Base-by-base conservation (phyloP, 257 asterid species). In the Nicotiana obtusifolia region DNA sequence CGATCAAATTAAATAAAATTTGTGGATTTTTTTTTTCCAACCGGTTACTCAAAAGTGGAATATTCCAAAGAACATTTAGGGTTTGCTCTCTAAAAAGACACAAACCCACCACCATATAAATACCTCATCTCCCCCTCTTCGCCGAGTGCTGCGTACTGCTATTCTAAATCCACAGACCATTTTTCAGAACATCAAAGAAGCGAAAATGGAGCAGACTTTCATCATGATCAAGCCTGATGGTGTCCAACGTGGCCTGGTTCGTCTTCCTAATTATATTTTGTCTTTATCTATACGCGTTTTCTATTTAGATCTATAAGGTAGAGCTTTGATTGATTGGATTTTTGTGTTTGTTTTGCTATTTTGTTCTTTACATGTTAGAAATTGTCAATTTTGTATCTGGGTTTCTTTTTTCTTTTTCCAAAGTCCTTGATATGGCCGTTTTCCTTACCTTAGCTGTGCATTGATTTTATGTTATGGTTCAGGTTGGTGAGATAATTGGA, bases 161-260 rank as follows among this genome's bases (percentile, higher is more conserved):
- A 59, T 37, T 37, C 28, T 60, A 57, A 24, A 22, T 30, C 59
- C 6, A 10, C 8, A 53, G 3, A 77, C 19, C 28, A 0, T 10
- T 2, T 7, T 31, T 64, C 4, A 41, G 47, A 13, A 26, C n/a
- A 61, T 64, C 52, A 44, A 56, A 64, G 30, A 41, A 11, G 14
- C 65, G 7, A 68, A 67, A 84, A 95, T 96, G 99, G 99, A 96
- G 97, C 97, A 92, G 82, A 94, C 99, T 10, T 96, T 96, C 89
- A 92, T 96, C 77, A 96, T 96, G 99, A 96, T 96, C 89, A 94
- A 96, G 91, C 99, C 99, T 33, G 99, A 96, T 82, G 99, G 99
- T 35, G 98, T 96, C 77, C 99, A 96, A 82, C 91, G 99, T 83
- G 97, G 97, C 89, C 87, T 96, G 89, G 99, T 96, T 81, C 24